These are phyloP conservation scores for Macrophomina tecta DNA, from an alignment of 2,329 filamentous ascomycete genomes.

Conservation along the genomic window DNA sequence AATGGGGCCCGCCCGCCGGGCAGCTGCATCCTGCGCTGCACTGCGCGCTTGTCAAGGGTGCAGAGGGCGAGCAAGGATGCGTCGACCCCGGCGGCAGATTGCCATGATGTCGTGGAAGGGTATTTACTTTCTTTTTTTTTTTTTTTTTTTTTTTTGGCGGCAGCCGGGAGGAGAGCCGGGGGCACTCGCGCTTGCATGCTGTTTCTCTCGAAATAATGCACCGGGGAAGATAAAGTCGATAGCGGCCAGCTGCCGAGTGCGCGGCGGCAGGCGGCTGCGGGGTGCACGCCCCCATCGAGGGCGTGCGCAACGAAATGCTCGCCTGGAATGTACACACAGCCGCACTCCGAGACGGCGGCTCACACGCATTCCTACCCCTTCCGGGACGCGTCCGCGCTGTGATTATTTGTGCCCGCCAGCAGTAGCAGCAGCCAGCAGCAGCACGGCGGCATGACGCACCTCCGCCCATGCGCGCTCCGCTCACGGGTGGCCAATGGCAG, in stretches of 20 bases:
- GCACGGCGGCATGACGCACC: conserved; percentile 11
- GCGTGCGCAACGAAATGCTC: conserved; percentile 10
- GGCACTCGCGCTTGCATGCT: conserved; percentile 2
- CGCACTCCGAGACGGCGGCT: not conserved
- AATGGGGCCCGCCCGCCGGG: conserved; percentile 4
- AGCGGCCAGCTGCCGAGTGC: not conserved
- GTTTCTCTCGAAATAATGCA: conserved; percentile 1
- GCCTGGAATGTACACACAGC: conserved; percentile 12
- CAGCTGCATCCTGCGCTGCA: not conserved
- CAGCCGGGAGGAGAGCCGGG: not conserved
- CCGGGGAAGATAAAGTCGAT: conserved; percentile 13
- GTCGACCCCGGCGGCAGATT: too few relatives aligned
- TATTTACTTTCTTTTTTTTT: not conserved
- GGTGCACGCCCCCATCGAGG: not conserved
- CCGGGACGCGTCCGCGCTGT: not conserved
- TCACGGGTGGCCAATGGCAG: conserved; percentile 14
- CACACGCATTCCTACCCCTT: conserved; percentile 18
- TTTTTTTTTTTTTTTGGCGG: not conserved
- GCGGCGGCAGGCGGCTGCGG: conserved; percentile 13
- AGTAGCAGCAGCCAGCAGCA: not conserved
- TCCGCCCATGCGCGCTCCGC: conserved; percentile 21
- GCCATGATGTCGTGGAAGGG: not conserved
- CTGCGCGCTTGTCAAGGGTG: not conserved
- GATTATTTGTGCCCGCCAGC: not conserved
- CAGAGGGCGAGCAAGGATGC: too few relatives aligned